phyloP scores from a whole-genome alignment of 2,329 filamentous ascomycete genomes.

The Bipolaris cookei region DNA sequence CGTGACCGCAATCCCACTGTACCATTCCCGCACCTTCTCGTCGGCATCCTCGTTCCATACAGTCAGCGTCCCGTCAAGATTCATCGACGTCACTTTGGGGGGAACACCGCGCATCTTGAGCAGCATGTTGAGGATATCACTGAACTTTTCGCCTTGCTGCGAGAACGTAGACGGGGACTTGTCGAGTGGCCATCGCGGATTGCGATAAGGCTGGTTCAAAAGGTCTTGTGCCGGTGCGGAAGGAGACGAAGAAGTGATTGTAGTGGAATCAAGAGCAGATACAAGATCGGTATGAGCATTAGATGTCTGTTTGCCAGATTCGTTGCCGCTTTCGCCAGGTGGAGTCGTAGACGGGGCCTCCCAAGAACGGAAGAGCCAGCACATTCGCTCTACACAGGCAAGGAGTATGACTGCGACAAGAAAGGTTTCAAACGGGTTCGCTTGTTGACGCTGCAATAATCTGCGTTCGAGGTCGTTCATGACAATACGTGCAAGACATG shows the following conservation, averaged over 20 bases:
- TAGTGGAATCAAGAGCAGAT: conserved; percentile 31
- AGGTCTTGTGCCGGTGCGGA: conserved; percentile 4
- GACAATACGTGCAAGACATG: conserved; percentile 59
- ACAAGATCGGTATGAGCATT: conserved; percentile 30
- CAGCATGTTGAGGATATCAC: conserved; percentile 63
- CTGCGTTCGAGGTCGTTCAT: conserved; percentile 67
- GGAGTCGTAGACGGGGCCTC: conserved; percentile 37
- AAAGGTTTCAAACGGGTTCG: conserved; percentile 64
- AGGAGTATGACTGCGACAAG: conserved; percentile 65
- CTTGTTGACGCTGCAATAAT: conserved; percentile 64
- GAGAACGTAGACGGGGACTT: conserved; percentile 59
- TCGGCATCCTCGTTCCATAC: conserved; percentile 43
- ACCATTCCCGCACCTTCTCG: conserved; percentile 46
- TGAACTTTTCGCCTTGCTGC: conserved; percentile 64
- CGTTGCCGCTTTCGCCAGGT: conserved; percentile 1
- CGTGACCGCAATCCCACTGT: conserved; percentile 43
- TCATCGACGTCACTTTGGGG: conserved; percentile 47
- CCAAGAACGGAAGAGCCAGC: conserved; percentile 63
- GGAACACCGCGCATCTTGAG: conserved; percentile 62
- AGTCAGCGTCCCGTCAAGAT: conserved; percentile 44
- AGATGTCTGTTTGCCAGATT: conserved; percentile 8
- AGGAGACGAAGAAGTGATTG: conserved; percentile 7
- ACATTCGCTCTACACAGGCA: conserved; percentile 65
- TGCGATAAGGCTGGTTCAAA: conserved; percentile 17
- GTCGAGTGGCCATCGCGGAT: conserved; percentile 60